Evolutionary conservation across 192 early-diverging fungal species (phyloP), one percentile per base, ranked within the genome.

Genomic region (Lunasporangiospora selenospora): DNA sequence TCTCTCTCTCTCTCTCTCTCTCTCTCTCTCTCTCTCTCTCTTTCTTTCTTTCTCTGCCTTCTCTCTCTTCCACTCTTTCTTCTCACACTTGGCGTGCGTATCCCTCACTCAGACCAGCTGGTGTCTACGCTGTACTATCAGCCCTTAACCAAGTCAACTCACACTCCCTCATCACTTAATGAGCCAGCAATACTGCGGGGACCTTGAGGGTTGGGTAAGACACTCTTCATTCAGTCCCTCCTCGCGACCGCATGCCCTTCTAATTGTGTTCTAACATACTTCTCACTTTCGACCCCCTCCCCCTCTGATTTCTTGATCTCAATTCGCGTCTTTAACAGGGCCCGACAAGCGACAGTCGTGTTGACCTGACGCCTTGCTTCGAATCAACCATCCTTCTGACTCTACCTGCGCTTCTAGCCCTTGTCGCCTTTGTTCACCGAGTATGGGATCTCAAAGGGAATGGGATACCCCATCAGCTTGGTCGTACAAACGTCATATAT

Each of bases 181-280:
- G 63, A 65, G 63, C 29, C 18, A 34, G 1, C 18, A 36, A 7
- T 65, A 65, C 34, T 65, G 63, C 37, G 21, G 46, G n/a, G 47
- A 57, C 18, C 53, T 23, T 30, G 63, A 65, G 27, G 63, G 63
- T 41, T 65, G 63, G 63, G 63, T 65, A 65, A 56, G 53, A 19
- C 4, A 32, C 26, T 2, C 31, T 44, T 23, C n/a, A 3, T 11
- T 37, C 1, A 21, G 16, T 21, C 3, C 23, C 12, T 12, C 16
- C 13, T 11, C 2, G 23, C 19, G n/a, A n/a, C n/a, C n/a, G n/a
- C n/a, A n/a, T n/a, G n/a, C n/a, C n/a, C n/a, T n/a, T n/a, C n/a
- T n/a, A n/a, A n/a, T n/a, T n/a, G n/a, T n/a, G n/a, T 33, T 31
- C n/a, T n/a, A n/a, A n/a, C n/a, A 24, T 51, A 12, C 6, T 3